phyloP scores from a whole-genome alignment of 768 basidiomycete species.

The Ephemerocybe angulata region DNA sequence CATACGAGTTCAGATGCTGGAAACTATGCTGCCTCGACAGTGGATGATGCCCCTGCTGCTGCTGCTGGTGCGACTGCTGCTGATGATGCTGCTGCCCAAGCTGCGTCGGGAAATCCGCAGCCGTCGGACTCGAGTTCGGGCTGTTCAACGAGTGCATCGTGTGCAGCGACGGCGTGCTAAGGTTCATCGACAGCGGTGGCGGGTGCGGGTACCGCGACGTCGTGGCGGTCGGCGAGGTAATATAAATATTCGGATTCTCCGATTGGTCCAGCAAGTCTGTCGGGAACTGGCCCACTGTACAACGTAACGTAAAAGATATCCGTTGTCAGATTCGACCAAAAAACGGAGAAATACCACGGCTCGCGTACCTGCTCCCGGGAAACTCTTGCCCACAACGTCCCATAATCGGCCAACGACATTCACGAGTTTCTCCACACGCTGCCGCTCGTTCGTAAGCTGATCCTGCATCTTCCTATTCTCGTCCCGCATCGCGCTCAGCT shows the following conservation, averaged over 20 bases:
- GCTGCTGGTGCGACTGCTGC: too few species aligned
- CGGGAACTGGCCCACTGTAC: constrained; percentile 43
- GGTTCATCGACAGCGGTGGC: constrained; percentile 42
- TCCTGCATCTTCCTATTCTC: constrained; percentile 67
- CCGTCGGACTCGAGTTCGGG: constrained; percentile 52
- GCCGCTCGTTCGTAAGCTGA: constrained; percentile 49
- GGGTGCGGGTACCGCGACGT: constrained; percentile 37
- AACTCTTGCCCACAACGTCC: constrained; percentile 57
- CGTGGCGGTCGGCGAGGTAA: constrained; percentile 60
- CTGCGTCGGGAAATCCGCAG: constrained; percentile 40
- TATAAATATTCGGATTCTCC: constrained; percentile 66
- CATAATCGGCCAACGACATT: constrained; percentile 57
- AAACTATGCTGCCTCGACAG: constrained; percentile 61
- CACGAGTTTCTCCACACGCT: constrained; percentile 59
- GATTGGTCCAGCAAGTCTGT: constrained; percentile 48
- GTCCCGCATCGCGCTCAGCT: constrained; percentile 66
- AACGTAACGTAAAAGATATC: too few species aligned
- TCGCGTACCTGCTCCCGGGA: constrained; percentile 52
- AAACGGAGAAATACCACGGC: too few species aligned
- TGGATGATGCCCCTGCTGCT: constrained; percentile 36
- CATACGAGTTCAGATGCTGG: constrained; percentile 39
- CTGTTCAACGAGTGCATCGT: constrained; percentile 45
- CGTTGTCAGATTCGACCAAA: too few species aligned
- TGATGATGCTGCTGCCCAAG: constrained; percentile 24
- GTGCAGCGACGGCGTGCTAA: constrained; percentile 35